Evolutionary conservation across 441 rosid genomes (phyloP), one percentile per base, ranked within the genome.

Genomic region (Melastoma candidum): DNA sequence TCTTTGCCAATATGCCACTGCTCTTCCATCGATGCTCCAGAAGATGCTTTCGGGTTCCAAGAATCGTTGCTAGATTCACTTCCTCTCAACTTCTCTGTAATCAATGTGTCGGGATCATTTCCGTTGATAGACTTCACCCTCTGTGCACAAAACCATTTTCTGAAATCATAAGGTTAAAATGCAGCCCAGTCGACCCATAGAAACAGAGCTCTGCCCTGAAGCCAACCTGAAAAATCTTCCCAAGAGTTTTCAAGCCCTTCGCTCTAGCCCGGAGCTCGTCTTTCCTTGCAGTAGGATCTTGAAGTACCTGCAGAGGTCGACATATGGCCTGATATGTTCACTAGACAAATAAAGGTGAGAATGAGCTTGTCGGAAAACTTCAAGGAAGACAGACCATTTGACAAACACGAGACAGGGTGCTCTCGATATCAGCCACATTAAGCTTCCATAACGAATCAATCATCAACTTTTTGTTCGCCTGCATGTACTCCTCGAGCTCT

Each of bases 361-460:
- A 32, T 8, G 8, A 32, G 8, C 41, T 4, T 32, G 41, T 9
- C 12, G 14, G 54, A 12, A 45, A 54, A 48, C 60, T 26, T 11
- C 14, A 48, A 13, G 60, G 8, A 11, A 44, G 25, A 48, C 54
- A 68, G 22, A 90, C 98, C 98, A 87, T 90, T 70, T 83, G 96
- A 76, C 96, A 92, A 77, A 92, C 96, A 51, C 75, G 89, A 61
- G 80, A 85, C 66, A 92, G 96, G 22, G 96, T 92, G 55, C 83
- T 87, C 77, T 92, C 98, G 11, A 92, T 92, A 65, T 92, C 96
- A 43, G 96, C 95, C 52, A 92, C 96, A 27, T 92, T 87, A 63
- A 92, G 96, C 72, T 92, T 92, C 96, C 96, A 92, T 57, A 87
- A 73, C n/a, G 96, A 92, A 77, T 87, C 96, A 63, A 77, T 78